Evolutionary conservation across 495 filamentous ascomycete species (phyloP), one percentile per base, ranked within the genome.

Genomic region (Niebla homalea): DNA sequence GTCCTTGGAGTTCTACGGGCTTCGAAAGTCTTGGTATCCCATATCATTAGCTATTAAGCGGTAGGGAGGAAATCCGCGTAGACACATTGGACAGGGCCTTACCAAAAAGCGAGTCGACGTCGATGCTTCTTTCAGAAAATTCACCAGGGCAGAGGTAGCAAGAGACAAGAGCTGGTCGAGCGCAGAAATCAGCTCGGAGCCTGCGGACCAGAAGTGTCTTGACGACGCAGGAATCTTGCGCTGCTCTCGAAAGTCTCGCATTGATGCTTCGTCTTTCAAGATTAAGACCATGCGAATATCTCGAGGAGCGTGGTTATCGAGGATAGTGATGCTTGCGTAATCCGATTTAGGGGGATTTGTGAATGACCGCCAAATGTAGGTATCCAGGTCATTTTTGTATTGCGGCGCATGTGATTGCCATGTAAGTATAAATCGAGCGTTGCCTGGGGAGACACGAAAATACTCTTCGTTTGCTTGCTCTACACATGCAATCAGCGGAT

Each of bases 351-450:
- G 50, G 2, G 20, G 42, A 16, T 2, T 52, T 16, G 11, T 1
- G 14, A 37, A 36, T 6, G 50, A 44, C 36, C 47, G 50, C 50
- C 43, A 41, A 23, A 52, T 41, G 41, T 52, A 52, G 10, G 50
- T 52, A n/a, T 47, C 35, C 5, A 52, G 43, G 36, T 48, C 43
- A 35, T 38, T 40, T n/a, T 15, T 52, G 35, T 41, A 52, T 19
- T 29, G 23, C 3, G 21, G 12, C 15, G 39, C 50, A 39, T 11
- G 15, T 21, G 12, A 22, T 37, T 52, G 50, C 50, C 50, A 52
- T 8, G 16, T 47, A 8, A 52, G 16, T n/a, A 14, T 0, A 32
- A 32, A 0, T 8, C 5, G 29, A 32, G 29, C 29, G 7, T 32
- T 32, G 7, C 29, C 29, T 5, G 5, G 5, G 7, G 6, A 32